phyloP scores from a whole-genome alignment of 352 stramenopile species.

The Phytopythium chamaehyphon region DNA sequence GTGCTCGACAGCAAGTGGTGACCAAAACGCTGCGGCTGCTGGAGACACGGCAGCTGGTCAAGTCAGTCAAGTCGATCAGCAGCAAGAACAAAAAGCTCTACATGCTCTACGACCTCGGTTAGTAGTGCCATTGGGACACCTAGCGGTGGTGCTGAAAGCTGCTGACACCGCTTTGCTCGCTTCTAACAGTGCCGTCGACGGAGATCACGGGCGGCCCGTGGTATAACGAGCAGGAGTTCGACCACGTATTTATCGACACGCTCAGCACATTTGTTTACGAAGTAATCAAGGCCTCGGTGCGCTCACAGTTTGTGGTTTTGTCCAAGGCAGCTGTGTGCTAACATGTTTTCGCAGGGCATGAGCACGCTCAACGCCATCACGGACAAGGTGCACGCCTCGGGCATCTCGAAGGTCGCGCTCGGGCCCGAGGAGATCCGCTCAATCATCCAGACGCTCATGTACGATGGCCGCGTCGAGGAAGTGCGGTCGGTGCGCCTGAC shows the following conservation, averaged over 20 bases:
- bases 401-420: conserved; percentile 89
- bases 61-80: conserved; percentile 98
- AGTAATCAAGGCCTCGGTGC: conserved; percentile 79
- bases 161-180: too few relatives aligned
- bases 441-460: conserved; percentile 92
- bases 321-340: not conserved
- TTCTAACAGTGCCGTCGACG: conserved; percentile 87
- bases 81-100: conserved; percentile 99
- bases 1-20: conserved; percentile 95
- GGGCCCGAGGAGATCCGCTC: conserved; percentile 87
- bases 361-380: conserved; percentile 86
- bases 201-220: conserved; percentile 99
- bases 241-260: conserved; percentile 98
- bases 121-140: not conserved
- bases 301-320: not conserved
- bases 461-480: conserved; percentile 89
- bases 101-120: conserved; percentile 95
- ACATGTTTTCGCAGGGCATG: conserved; percentile 38
- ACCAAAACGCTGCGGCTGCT: conserved; percentile 98
- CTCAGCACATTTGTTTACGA: conserved; percentile 94
- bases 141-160: not conserved
- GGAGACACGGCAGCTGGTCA: conserved; percentile 96
- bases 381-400: conserved; percentile 87
- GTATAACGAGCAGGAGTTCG: conserved; percentile 99
- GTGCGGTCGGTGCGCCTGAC: conserved; percentile 77